phyloP scores from a whole-genome alignment of 768 basidiomycete genomes.

The Auriscalpium orientale region DNA sequence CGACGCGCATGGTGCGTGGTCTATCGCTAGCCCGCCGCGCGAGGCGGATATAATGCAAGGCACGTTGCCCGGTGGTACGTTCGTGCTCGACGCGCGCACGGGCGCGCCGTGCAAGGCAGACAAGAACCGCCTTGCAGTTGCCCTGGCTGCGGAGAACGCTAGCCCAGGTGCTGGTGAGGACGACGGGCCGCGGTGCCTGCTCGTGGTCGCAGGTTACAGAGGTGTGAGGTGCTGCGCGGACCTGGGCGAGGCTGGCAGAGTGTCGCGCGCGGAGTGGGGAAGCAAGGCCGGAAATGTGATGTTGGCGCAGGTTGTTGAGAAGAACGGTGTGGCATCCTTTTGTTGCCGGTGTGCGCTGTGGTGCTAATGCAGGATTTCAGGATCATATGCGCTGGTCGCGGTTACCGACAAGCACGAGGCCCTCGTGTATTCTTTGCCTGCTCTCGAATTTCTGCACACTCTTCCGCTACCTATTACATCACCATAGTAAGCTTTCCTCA shows the following conservation, averaged over 20 bases:
- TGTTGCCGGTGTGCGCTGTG: neutral
- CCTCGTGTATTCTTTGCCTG: constrained; percentile 56
- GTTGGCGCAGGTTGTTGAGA: constrained; percentile 48
- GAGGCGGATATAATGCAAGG: constrained; percentile 35
- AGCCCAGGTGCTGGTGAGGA: constrained; percentile 16
- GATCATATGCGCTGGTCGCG: constrained; percentile 41
- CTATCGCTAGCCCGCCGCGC: constrained; percentile 27
- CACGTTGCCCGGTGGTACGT: constrained; percentile 39
- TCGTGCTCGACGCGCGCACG: constrained; percentile 48
- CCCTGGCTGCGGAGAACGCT: constrained; percentile 14
- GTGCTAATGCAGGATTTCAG: constrained; percentile 31
- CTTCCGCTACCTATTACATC: constrained; percentile 6
- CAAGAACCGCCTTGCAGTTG: constrained; percentile 33
- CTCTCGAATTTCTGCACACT: constrained; percentile 49
- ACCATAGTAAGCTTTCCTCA: constrained; percentile 2
- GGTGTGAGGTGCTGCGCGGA: constrained; percentile 50
- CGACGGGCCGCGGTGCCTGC: constrained; percentile 29
- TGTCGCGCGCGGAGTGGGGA: constrained; percentile 63
- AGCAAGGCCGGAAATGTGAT: constrained; percentile 43
- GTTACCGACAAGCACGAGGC: constrained; percentile 43
- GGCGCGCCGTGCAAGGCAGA: constrained; percentile 40
- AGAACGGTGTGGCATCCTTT: constrained; percentile 38
- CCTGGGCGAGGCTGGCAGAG: constrained; percentile 52
- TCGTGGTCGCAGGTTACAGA: constrained; percentile 49
- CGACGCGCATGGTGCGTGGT: constrained; percentile 27